phyloP scores from a whole-genome alignment of 768 basidiomycete genomes.

The Agaricus subrufescens region DNA sequence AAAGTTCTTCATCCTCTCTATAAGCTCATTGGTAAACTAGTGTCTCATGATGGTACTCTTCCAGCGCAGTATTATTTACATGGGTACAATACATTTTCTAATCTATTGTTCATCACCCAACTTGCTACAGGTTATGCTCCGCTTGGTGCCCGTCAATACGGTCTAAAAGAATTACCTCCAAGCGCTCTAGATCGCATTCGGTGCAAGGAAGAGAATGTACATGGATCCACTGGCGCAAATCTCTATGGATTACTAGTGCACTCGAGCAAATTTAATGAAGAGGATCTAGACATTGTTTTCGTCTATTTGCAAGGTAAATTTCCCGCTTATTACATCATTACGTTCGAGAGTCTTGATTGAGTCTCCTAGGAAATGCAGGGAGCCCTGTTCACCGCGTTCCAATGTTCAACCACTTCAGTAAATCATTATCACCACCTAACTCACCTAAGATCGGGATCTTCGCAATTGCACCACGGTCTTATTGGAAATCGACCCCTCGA shows the following conservation, averaged over 20 bases:
- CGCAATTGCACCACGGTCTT: conserved; percentile 44
- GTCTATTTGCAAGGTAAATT: conserved; percentile 22
- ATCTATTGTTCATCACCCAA: not conserved
- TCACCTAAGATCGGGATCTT: conserved; percentile 21
- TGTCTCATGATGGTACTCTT: conserved; percentile 43
- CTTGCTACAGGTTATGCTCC: conserved; percentile 28
- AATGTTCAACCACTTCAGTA: conserved; percentile 31
- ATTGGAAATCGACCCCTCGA: conserved; percentile 39
- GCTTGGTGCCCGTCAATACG: conserved; percentile 32
- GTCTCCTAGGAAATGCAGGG: conserved; percentile 44
- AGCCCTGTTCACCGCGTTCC: conserved; percentile 42
- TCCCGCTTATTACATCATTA: not conserved
- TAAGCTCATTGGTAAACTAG: conserved; percentile 20
- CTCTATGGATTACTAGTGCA: conserved; percentile 16
- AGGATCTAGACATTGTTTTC: conserved; percentile 11
- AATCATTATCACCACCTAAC: conserved; percentile 9
- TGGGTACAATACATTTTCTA: conserved; percentile 22
- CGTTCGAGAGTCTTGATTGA: not conserved
- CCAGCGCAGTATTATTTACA: conserved; percentile 48
- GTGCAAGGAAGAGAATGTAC: conserved; percentile 16
- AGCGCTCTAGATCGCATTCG: conserved; percentile 9
- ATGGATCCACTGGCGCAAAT: not conserved
- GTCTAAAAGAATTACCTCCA: conserved; percentile 19
- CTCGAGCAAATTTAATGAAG: not conserved
- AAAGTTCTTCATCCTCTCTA: not conserved